These are phyloP conservation scores for Tulasnella sp. DNA, from an alignment of 768 basidiomycete genomes.

Conservation along the genomic window DNA sequence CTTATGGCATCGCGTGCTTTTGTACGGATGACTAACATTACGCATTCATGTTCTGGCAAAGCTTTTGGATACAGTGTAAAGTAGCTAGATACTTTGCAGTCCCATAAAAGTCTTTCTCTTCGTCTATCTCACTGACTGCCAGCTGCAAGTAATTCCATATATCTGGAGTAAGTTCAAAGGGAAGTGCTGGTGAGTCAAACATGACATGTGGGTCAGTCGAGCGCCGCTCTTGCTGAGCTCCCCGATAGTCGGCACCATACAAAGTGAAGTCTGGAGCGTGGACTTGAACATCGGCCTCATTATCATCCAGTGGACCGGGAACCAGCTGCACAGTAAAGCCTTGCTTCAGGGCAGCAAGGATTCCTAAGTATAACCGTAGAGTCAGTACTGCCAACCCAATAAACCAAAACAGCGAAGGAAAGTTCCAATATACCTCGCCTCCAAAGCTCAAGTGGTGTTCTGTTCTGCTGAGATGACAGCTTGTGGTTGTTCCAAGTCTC, in stretches of 20 bases:
- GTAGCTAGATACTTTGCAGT: not conserved
- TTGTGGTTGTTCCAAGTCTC: not conserved
- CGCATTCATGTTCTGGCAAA: not conserved
- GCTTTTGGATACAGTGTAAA: not conserved
- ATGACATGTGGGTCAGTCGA: not conserved
- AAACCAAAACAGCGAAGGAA: too few species aligned
- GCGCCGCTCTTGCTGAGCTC: conserved; percentile 3
- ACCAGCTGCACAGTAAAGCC: not conserved
- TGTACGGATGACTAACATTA: not conserved
- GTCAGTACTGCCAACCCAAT: too few species aligned
- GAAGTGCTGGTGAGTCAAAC: not conserved
- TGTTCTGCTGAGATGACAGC: not conserved
- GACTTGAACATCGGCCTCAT: not conserved
- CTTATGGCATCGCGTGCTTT: not conserved
- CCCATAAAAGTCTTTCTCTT: not conserved
- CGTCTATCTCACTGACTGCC: not conserved
- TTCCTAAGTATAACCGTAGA: too few species aligned
- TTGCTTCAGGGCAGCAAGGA: not conserved
- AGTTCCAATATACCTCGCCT: not conserved
- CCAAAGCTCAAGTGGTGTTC: not conserved
- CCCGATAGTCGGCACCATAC: not conserved
- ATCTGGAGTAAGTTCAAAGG: not conserved
- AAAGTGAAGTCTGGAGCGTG: not conserved
- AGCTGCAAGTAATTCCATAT: not conserved
- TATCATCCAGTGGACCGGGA: not conserved